These are phyloP conservation scores for Taiwanofungus camphoratus DNA, from an alignment of 1,284 basidiomycete genomes.

Conservation along the genomic window DNA sequence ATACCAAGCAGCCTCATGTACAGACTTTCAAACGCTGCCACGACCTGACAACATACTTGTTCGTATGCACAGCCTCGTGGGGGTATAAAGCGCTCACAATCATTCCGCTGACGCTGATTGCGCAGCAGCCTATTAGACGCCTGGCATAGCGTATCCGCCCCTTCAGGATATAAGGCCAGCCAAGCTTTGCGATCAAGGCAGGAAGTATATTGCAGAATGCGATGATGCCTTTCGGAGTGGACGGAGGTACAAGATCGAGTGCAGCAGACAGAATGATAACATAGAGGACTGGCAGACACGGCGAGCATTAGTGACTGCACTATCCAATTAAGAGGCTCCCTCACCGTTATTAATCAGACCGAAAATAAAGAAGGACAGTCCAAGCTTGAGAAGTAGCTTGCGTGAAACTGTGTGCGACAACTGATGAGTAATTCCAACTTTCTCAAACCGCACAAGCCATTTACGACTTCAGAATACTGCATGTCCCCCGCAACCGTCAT, in stretches of 20 bases:
- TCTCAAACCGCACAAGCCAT: no score
- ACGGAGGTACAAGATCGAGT: conserved; percentile 86
- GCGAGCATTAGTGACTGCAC: neutral
- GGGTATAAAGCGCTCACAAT: conserved; percentile 45
- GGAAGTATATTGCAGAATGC: conserved; percentile 90
- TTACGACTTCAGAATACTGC: no score
- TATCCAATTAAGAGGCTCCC: conserved; percentile 10
- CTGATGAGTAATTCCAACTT: no score
- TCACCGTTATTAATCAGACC: conserved; percentile 54
- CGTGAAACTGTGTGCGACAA: no score
- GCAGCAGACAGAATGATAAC: conserved; percentile 97
- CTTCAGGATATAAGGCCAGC: conserved; percentile 88
- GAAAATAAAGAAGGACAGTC: conserved; percentile 51
- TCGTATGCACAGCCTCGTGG: neutral
- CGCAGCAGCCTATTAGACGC: conserved; percentile 73
- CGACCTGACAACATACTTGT: conserved; percentile 47
- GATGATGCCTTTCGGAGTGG: conserved; percentile 90
- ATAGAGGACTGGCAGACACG: conserved; percentile 63
- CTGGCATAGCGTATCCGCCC: conserved; percentile 76
- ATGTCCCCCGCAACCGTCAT: no score
- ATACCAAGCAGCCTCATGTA: conserved; percentile 81
- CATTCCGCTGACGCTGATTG: conserved; percentile 76
- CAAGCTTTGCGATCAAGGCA: conserved; percentile 78
- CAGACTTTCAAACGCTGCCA: conserved; percentile 72
- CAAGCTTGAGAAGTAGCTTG: conserved; percentile 28